Evolutionary conservation across 2,329 filamentous ascomycete species (phyloP).

Genomic region (Aureobasidium sp.): DNA sequence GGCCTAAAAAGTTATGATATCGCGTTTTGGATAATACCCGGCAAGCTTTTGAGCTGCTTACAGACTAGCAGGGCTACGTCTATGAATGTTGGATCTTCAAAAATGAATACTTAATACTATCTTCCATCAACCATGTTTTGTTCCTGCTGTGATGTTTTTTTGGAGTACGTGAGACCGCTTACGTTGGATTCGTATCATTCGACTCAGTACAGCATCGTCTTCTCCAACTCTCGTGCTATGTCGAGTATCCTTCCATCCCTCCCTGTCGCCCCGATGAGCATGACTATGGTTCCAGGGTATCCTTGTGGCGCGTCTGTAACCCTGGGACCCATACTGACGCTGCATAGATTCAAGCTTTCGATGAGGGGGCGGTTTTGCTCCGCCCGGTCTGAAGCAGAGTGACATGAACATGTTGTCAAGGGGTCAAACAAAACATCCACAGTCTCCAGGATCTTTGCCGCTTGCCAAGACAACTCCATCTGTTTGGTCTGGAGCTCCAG

Average conservation of each 20-base stretch:
- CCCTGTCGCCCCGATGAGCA: neutral
- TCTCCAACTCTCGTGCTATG: neutral
- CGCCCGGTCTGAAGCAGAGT: neutral
- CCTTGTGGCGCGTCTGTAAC: no score
- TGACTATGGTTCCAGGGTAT: neutral
- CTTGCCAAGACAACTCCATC: neutral
- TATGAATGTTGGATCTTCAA: neutral
- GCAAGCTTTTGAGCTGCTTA: neutral
- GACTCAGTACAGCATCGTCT: neutral
- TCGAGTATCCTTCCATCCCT: neutral
- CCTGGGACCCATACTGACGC: neutral
- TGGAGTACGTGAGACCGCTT: neutral
- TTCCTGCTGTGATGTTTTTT: neutral
- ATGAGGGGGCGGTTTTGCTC: neutral
- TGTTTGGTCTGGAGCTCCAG: neutral
- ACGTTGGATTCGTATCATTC: neutral
- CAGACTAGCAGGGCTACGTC: constrained; percentile 1
- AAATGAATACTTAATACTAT: neutral
- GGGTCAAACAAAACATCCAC: neutral
- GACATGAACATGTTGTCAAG: neutral
- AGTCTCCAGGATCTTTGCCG: neutral
- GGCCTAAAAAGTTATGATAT: constrained; percentile 10
- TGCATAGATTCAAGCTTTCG: neutral
- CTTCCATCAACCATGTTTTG: neutral
- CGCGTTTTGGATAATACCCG: constrained; percentile 2